These are phyloP conservation scores for Tricholomella constricta DNA, from an alignment of 768 basidiomycete species.

Conservation along the genomic window DNA sequence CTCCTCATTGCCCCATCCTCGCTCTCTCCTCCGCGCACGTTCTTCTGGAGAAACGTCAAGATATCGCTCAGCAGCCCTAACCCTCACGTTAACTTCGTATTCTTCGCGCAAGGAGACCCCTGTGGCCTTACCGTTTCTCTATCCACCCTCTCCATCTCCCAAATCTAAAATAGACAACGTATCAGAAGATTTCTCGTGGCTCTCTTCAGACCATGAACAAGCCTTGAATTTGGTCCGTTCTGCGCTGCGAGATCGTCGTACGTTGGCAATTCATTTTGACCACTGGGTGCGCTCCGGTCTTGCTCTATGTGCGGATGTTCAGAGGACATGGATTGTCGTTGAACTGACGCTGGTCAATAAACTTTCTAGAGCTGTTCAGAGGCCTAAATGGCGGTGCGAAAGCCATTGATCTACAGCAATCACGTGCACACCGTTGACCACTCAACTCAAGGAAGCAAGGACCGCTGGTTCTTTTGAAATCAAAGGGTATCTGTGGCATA, in stretches of 20 bases:
- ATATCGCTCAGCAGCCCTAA: slow-evolving; percentile 85
- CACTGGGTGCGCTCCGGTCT: slow-evolving; percentile 34
- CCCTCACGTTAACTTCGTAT: slow-evolving; percentile 4
- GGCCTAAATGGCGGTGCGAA: slow-evolving; percentile 5
- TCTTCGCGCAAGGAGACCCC: background rate
- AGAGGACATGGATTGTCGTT: slow-evolving; percentile 20
- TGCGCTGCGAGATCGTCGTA: slow-evolving; percentile 80
- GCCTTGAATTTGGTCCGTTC: slow-evolving; percentile 84
- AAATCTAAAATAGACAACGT: slow-evolving; percentile 50
- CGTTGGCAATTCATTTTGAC: slow-evolving; percentile 66
- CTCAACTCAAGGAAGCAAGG: too few relatives aligned
- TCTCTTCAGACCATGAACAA: background rate
- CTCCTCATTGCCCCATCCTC: slow-evolving; percentile 69
- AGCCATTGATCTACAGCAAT: background rate
- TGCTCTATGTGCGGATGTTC: slow-evolving; percentile 40
- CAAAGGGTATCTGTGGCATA: too few relatives aligned
- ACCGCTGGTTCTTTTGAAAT: too few relatives aligned
- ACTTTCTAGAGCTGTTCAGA: background rate
- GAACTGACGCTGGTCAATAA: background rate
- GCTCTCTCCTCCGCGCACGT: slow-evolving; percentile 52
- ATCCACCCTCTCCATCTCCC: slow-evolving; percentile 88
- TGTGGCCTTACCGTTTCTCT: slow-evolving; percentile 69
- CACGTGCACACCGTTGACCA: background rate
- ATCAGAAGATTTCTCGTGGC: slow-evolving; percentile 8
- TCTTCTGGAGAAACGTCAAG: slow-evolving; percentile 63